Percentiles rank a stretch among this genome's conserved stretches.
phyloP scores from a whole-genome alignment of 2,329 filamentous ascomycete species.

The Aschersonia sp. region DNA sequence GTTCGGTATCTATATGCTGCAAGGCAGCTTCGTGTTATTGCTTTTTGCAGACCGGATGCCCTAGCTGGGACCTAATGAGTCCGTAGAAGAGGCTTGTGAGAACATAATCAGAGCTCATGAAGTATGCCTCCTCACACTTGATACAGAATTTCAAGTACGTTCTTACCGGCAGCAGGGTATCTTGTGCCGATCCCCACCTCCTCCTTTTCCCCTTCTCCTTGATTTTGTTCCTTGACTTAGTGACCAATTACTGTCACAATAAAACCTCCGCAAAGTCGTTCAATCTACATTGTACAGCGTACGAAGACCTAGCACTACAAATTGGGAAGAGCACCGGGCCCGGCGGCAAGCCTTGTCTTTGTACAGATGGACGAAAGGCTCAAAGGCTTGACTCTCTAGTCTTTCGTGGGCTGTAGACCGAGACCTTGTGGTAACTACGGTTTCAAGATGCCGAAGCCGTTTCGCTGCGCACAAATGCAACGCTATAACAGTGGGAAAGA shows the following conservation, averaged over 20 bases:
- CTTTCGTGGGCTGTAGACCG: no score
- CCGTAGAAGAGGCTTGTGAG: constrained; percentile 32
- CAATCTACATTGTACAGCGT: constrained; percentile 32
- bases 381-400: constrained; percentile 17
- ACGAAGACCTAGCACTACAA: constrained; percentile 22
- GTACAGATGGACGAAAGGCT: constrained; percentile 33
- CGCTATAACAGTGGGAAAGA: no score
- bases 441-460: no score
- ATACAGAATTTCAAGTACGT: constrained; percentile 32
- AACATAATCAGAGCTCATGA: constrained; percentile 35
- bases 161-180: no score
- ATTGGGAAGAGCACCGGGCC: constrained; percentile 28
- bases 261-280: constrained; percentile 40
- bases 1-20: constrained; percentile 36
- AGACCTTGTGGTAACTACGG: no score
- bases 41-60: constrained; percentile 34
- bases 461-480: no score
- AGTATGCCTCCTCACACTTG: constrained; percentile 33
- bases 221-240: no score
- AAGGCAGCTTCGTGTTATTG: constrained; percentile 33
- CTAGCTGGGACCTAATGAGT: constrained; percentile 27
- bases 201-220: not conserved
- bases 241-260: constrained; percentile 14
- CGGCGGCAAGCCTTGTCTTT: constrained; percentile 34
- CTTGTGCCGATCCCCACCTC: not conserved